Evolutionary conservation across 306 rosid genomes (phyloP).

Genomic region (Corylus heterophylla): DNA sequence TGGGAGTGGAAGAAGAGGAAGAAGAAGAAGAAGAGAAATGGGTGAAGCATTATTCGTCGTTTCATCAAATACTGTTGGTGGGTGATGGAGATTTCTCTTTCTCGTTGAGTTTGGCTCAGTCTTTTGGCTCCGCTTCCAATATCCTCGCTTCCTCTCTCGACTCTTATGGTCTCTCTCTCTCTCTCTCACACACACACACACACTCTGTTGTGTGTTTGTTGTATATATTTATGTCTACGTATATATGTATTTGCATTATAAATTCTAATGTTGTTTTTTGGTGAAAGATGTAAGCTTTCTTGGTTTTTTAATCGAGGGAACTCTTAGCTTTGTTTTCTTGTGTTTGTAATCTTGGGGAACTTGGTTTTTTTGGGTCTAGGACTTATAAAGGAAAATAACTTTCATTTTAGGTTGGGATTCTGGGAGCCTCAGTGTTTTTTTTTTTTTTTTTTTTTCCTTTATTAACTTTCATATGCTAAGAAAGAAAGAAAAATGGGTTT

Average conservation of each 20-base stretch:
- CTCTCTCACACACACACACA: not conserved
- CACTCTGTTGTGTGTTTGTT: not conserved
- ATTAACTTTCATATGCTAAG: not conserved
- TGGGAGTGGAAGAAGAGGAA: not conserved
- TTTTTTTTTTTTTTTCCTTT: not conserved
- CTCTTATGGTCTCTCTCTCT: slow-evolving; percentile 16
- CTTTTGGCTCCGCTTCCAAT: slow-evolving; percentile 49
- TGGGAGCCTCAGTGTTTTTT: not conserved
- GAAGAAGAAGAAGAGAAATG: slow-evolving; percentile 29
- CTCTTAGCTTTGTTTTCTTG: not conserved
- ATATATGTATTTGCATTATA: not conserved
- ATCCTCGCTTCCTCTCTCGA: slow-evolving; percentile 51
- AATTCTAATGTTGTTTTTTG: not conserved
- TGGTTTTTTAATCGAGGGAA: not conserved
- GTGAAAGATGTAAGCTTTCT: not conserved
- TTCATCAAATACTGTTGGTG: slow-evolving; percentile 52
- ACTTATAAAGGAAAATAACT: not conserved
- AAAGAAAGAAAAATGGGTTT: not conserved
- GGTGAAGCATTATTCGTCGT: slow-evolving; percentile 38
- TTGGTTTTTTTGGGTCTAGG: not conserved
- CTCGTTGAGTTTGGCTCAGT: slow-evolving; percentile 38
- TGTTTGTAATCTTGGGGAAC: too few species aligned
- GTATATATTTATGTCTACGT: not conserved
- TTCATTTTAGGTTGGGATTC: not conserved
- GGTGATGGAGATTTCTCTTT: slow-evolving; percentile 74